Percentiles rank a stretch among this genome's conserved stretches.
Conservation (phyloP, 192 early-diverging fungal species). For the Gonapodya prolifera region DNA sequence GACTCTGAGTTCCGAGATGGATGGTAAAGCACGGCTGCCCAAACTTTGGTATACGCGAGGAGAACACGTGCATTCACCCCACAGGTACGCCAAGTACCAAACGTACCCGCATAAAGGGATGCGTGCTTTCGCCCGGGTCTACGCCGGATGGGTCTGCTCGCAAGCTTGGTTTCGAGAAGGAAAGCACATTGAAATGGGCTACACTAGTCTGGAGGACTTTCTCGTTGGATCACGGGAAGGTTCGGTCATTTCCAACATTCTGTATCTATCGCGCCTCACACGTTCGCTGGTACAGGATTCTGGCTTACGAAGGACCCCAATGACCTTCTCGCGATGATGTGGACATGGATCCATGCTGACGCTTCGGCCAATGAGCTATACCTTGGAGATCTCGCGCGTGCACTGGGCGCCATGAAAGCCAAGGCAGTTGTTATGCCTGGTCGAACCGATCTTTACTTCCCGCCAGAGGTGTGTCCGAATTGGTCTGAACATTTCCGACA, state of each 20-base stretch:
- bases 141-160: conserved; percentile 16
- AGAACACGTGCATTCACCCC: not conserved
- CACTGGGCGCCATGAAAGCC: not conserved
- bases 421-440: conserved; percentile 3
- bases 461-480: not conserved
- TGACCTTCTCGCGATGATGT: conserved; percentile 12
- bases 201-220: conserved; percentile 12
- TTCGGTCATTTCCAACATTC: not conserved
- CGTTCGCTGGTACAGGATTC: conserved; percentile 11
- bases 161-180: conserved; percentile 15
- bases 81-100: not conserved
- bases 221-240: conserved; percentile 17
- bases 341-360: conserved; percentile 16
- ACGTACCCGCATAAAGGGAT: not conserved
- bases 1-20: conserved; percentile 13
- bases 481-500: not conserved
- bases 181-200: conserved; percentile 14
- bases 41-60: too few species aligned
- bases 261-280: not conserved
- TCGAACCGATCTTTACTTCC: conserved; percentile 5
- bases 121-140: conserved; percentile 8
- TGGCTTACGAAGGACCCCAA: conserved; percentile 16
- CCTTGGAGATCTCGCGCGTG: not conserved
- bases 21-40: not conserved
- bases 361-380: not conserved